Conservation (phyloP, 2,329 filamentous ascomycete species). For the Talaromyces sp. region DNA sequence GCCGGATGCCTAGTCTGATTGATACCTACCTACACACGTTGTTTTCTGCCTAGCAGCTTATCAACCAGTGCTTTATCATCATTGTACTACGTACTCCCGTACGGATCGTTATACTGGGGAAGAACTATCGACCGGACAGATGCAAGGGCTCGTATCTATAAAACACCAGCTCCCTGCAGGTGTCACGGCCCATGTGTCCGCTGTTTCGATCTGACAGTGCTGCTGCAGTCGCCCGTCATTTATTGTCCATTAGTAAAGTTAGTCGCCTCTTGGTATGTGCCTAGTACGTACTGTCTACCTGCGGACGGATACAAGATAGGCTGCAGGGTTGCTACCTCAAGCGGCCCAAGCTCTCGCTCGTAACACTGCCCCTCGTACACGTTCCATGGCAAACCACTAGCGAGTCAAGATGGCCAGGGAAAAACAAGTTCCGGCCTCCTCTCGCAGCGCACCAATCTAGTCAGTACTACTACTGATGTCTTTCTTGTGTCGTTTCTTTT, state of each 20-base stretch:
- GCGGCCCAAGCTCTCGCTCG: constrained; percentile 9
- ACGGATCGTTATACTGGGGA: not conserved
- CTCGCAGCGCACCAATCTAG: not conserved
- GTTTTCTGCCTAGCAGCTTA: not conserved
- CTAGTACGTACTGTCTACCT: not conserved
- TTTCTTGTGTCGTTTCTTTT: not conserved
- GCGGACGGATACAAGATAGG: not conserved
- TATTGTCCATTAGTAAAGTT: not conserved
- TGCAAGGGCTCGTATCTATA: not conserved
- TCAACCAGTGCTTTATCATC: not conserved
- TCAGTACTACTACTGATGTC: not conserved
- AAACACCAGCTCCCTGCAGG: not conserved
- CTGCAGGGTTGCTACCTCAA: not conserved
- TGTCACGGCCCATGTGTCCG: not conserved
- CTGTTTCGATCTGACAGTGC: not conserved
- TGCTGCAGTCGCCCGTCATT: not conserved
- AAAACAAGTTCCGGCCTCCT: not conserved
- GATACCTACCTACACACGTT: not conserved
- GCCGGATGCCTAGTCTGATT: not conserved
- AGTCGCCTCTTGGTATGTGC: not conserved
- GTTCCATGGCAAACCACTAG: not conserved
- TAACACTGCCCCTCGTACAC: not conserved
- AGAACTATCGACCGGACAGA: not conserved
- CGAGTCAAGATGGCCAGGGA: not conserved
- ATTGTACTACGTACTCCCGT: not conserved